Evolutionary conservation across 2,329 filamentous ascomycete species (phyloP).

Genomic region (Hypoxylon sp.): DNA sequence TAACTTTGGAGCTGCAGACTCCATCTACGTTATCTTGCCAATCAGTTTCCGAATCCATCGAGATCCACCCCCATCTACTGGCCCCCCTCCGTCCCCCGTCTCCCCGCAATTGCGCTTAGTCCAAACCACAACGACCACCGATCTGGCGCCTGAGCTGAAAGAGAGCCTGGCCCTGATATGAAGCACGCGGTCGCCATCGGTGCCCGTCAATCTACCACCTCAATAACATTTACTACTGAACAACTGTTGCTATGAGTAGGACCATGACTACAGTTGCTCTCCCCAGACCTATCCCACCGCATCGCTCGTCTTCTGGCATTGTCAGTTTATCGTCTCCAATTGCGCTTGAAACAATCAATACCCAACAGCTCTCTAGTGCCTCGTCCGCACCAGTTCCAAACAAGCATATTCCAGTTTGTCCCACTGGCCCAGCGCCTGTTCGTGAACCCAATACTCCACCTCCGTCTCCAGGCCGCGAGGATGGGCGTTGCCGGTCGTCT

Average conservation of each 20-base stretch:
- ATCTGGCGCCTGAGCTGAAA: conserved; percentile 13
- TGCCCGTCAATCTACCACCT: conserved; percentile 13
- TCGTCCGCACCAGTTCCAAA: conserved; percentile 75
- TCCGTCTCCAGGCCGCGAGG: conserved; percentile 71
- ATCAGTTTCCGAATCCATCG: conserved; percentile 29
- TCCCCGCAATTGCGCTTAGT: conserved; percentile 41
- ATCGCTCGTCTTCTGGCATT: conserved; percentile 59
- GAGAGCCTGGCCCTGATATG: conserved; percentile 29
- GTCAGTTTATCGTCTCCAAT: conserved; percentile 57
- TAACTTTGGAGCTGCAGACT: conserved; percentile 22
- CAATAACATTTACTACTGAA: conserved; percentile 11
- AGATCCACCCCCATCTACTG: conserved; percentile 11
- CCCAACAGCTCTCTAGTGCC: conserved; percentile 51
- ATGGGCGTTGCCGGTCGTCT: conserved; percentile 71
- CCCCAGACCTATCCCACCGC: conserved; percentile 61
- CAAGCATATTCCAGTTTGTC: conserved; percentile 90
- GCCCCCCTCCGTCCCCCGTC: conserved; percentile 8
- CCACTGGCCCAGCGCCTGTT: conserved; percentile 76
- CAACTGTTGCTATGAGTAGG: conserved; percentile 34
- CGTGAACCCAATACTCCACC: conserved; percentile 72
- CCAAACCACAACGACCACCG: conserved; percentile 16
- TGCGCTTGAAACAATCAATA: conserved; percentile 56
- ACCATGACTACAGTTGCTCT: conserved; percentile 69
- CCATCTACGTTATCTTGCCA: conserved; percentile 14
- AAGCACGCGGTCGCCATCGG: conserved; percentile 23